phyloP scores from a whole-genome alignment of 208 protist species.

The Trypanosoma platydactyli region DNA sequence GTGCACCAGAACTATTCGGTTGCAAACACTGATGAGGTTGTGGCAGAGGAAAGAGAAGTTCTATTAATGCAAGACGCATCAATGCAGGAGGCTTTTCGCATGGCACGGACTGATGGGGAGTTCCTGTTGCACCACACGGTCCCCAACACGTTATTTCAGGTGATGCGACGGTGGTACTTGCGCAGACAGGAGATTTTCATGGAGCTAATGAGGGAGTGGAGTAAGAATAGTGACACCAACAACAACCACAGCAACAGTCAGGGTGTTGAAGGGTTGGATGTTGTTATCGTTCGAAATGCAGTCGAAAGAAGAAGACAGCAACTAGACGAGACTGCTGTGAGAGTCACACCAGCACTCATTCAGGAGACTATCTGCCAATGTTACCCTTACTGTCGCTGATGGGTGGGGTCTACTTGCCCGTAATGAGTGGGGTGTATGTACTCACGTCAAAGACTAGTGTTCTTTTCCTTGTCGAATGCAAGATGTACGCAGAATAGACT shows the following conservation, averaged over 20 bases:
- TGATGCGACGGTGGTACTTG: slow-evolving; percentile 82
- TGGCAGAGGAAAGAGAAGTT: background rate
- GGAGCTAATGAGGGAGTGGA: slow-evolving; percentile 30
- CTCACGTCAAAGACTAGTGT: background rate
- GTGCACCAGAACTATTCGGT: slow-evolving; percentile 2
- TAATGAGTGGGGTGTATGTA: no score
- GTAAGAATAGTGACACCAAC: no score
- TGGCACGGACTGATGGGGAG: slow-evolving; percentile 55
- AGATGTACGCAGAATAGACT: no score
- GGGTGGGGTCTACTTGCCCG: no score
- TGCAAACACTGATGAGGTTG: background rate
- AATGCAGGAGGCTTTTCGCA: slow-evolving; percentile 70
- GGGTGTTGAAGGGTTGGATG: no score
- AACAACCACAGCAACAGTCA: no score
- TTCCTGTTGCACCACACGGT: slow-evolving; percentile 67
- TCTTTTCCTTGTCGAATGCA: background rate
- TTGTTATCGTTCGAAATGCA: no score
- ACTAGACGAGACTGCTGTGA: slow-evolving; percentile 45
- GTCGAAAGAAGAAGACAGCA: slow-evolving; percentile 4
- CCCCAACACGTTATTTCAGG: slow-evolving; percentile 65
- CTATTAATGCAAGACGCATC: slow-evolving; percentile 55
- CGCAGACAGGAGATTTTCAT: slow-evolving; percentile 49
- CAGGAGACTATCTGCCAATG: slow-evolving; percentile 83
- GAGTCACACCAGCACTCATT: slow-evolving; percentile 50
- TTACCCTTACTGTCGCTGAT: slow-evolving; percentile 61